phyloP scores from a whole-genome alignment of 73 alveolate species.

The Halteria grandinella region DNA sequence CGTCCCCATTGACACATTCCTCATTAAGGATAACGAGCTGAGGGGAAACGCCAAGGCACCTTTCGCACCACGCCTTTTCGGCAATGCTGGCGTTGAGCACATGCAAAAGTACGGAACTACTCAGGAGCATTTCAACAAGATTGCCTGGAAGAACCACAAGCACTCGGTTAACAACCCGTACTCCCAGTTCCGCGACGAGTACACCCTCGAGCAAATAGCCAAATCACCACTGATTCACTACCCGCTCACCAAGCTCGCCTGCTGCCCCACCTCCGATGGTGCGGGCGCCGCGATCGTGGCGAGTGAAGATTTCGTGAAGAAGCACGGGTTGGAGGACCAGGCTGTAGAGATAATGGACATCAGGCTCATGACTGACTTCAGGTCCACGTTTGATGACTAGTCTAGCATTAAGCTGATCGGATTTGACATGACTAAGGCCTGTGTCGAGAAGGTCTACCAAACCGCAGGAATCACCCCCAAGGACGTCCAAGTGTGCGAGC shows the following conservation, averaged over 20 bases:
- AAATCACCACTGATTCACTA: conserved; percentile 71
- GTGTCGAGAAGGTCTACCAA: conserved; percentile 74
- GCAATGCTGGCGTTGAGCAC: conserved; percentile 91
- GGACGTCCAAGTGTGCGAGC: conserved; percentile 78
- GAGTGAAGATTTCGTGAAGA: conserved; percentile 73
- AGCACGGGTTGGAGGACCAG: conserved; percentile 75
- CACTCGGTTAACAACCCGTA: conserved; percentile 88
- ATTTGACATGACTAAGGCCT: conserved; percentile 77
- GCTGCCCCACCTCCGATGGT: conserved; percentile 94
- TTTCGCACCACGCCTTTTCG: conserved; percentile 83
- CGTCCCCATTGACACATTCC: conserved; percentile 72
- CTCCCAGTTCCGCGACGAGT: conserved; percentile 81
- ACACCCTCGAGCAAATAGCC: conserved; percentile 82
- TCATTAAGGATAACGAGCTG: conserved; percentile 62
- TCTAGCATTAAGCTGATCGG: conserved; percentile 83
- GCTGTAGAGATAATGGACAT: conserved; percentile 85
- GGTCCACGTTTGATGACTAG: conserved; percentile 67
- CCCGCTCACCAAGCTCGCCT: conserved; percentile 81
- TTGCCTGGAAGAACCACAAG: conserved; percentile 86
- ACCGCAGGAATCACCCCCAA: conserved; percentile 75
- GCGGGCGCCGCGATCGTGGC: conserved; percentile 86
- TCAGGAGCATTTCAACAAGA: conserved; percentile 82
- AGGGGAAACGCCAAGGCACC: conserved; percentile 77
- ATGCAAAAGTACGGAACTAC: conserved; percentile 86
- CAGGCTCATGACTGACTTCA: conserved; percentile 74